Conservation (phyloP, 164 flowering plant genomes). For the Vitis vinifera region DNA sequence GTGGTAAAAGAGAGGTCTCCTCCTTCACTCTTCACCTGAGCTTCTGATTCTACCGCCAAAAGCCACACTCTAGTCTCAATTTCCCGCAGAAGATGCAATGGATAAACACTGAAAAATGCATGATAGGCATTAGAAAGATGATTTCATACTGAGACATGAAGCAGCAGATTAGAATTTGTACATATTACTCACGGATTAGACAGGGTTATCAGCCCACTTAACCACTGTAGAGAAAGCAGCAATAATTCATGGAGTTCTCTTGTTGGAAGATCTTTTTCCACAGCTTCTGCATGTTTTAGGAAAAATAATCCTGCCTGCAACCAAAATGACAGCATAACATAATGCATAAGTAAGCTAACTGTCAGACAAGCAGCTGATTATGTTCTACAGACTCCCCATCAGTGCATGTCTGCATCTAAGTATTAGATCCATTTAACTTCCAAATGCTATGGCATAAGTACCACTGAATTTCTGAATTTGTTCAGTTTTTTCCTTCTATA, state of each 20-base stretch:
- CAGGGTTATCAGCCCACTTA: constrained; percentile 83
- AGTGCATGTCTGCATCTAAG: too few relatives aligned
- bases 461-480: too few relatives aligned
- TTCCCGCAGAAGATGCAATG: constrained; percentile 91
- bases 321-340: background rate
- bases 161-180: constrained; percentile 3
- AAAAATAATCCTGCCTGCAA: constrained; percentile 92
- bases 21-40: constrained; percentile 71
- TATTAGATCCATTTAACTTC: too few relatives aligned
- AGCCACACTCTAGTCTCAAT: constrained; percentile 99
- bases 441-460: too few relatives aligned
- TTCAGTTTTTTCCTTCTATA: too few relatives aligned
- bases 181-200: constrained; percentile 69
- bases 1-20: constrained; percentile 42
- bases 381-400: too few relatives aligned
- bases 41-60: constrained; percentile 96
- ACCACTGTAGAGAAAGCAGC: constrained; percentile 91
- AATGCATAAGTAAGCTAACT: background rate
- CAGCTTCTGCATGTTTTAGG: constrained; percentile 94
- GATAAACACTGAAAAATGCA: constrained; percentile 66
- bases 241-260: constrained; percentile 84
- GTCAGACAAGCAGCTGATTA: background rate
- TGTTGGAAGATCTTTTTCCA: constrained; percentile 88
- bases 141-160: constrained; percentile 1
- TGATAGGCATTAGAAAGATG: constrained; percentile 5